A percentile compares a stretch with the other conserved stretches of the same genome.
Conservation (phyloP, 2,329 filamentous ascomycete species). For the Tympanopsis confertula region DNA sequence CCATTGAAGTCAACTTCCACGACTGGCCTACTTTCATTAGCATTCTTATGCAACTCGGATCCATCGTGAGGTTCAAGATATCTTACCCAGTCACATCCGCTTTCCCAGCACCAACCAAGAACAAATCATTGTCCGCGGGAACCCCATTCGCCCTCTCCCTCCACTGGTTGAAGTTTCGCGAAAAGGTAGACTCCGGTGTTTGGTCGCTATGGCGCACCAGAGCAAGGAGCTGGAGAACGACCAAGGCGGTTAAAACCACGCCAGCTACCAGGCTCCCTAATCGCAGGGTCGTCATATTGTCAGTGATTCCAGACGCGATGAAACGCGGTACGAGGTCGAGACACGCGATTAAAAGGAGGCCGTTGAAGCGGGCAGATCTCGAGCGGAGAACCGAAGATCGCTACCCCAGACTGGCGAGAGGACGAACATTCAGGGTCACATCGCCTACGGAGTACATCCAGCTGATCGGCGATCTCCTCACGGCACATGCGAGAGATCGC, state of each 20-base stretch:
- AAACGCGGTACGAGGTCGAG: too few relatives aligned
- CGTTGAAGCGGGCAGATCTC: too few relatives aligned
- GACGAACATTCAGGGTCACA: too few relatives aligned
- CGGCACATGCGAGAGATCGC: too few relatives aligned
- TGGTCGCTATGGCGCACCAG: background rate
- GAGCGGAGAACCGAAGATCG: too few relatives aligned
- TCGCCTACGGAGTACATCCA: too few relatives aligned
- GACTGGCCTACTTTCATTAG: conserved; percentile 58
- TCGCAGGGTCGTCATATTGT: background rate
- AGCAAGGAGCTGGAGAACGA: background rate
- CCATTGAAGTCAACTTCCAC: conserved; percentile 87
- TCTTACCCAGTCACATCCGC: conserved; percentile 37
- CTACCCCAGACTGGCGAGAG: too few relatives aligned
- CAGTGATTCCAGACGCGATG: too few relatives aligned
- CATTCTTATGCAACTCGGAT: too few relatives aligned
- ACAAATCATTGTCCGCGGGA: conserved; percentile 21
- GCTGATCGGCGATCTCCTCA: too few relatives aligned
- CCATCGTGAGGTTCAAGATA: background rate
- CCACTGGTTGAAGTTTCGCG: background rate
- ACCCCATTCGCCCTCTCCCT: background rate
- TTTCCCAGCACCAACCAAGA: conserved; percentile 43
- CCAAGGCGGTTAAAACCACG: background rate
- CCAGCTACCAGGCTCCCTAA: background rate
- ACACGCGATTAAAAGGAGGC: too few relatives aligned
- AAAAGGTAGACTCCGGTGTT: background rate